Evolutionary conservation across 2,329 filamentous ascomycete species (phyloP).

Genomic region (Esteya vermicola): DNA sequence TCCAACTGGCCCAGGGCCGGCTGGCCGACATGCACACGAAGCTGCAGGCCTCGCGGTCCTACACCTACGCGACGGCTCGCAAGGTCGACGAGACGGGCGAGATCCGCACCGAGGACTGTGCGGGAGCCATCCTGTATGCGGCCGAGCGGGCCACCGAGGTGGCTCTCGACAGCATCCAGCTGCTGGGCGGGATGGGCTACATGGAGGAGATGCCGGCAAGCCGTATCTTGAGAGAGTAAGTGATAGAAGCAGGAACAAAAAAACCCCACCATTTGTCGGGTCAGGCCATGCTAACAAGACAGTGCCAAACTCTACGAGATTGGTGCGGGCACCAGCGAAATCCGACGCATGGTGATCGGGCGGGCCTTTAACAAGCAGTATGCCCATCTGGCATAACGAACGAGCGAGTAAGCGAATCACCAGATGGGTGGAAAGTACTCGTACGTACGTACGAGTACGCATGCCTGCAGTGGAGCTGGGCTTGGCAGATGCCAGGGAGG

Average conservation of each 20-base stretch:
- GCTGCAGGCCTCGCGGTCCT: conserved; percentile 66
- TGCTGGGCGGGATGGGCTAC: conserved; percentile 91
- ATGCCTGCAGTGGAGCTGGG: too few relatives aligned
- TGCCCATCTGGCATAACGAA: conserved; percentile 17
- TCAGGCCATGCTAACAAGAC: conserved; percentile 17
- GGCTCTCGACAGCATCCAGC: conserved; percentile 75
- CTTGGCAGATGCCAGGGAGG: too few relatives aligned
- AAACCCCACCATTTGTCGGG: background rate
- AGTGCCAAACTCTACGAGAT: conserved; percentile 82
- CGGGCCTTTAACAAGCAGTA: conserved; percentile 83
- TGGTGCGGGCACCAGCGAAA: conserved; percentile 88
- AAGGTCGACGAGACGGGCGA: conserved; percentile 61
- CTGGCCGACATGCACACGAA: conserved; percentile 97
- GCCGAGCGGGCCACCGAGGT: conserved; percentile 83
- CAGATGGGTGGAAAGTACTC: too few relatives aligned
- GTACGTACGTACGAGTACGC: too few relatives aligned
- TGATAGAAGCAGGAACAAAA: conserved; percentile 7
- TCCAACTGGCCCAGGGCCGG: conserved; percentile 86
- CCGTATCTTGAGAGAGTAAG: conserved; percentile 58
- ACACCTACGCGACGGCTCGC: conserved; percentile 73
- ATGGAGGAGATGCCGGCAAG: conserved; percentile 91
- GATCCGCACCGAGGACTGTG: conserved; percentile 82
- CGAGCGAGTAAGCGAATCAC: too few relatives aligned
- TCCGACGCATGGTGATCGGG: conserved; percentile 88
- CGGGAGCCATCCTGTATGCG: conserved; percentile 84